A percentile compares a stretch with the other conserved stretches of the same genome.
Conservation (phyloP, 805 yeast genomes). For the Nakazawaea sp. region DNA sequence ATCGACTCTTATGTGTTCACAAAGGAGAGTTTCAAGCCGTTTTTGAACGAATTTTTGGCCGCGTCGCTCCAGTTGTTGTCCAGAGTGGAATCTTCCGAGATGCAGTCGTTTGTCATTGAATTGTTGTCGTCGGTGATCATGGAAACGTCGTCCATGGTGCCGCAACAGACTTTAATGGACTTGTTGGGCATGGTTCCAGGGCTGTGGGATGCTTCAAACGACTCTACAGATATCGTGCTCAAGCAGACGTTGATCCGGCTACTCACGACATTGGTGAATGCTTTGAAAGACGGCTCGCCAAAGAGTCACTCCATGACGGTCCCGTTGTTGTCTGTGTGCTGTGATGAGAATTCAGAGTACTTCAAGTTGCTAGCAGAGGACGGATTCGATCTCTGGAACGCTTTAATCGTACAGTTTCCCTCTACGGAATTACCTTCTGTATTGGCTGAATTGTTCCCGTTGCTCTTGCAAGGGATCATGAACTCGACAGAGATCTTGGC, state of each 20-base stretch:
- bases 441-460: background rate
- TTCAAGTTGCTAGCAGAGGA: slow-evolving; percentile 69
- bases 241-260: slow-evolving; percentile 49
- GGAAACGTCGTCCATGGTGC: slow-evolving; percentile 58
- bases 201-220: slow-evolving; percentile 62
- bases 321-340: slow-evolving; percentile 56
- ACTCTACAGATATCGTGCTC: slow-evolving; percentile 35
- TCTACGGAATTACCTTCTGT: background rate
- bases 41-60: slow-evolving; percentile 42
- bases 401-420: slow-evolving; percentile 61
- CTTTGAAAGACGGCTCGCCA: slow-evolving; percentile 47
- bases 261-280: slow-evolving; percentile 45
- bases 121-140: slow-evolving; percentile 58
- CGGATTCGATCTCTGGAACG: slow-evolving; percentile 80
- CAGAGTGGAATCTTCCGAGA: slow-evolving; percentile 55
- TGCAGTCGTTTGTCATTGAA: slow-evolving; percentile 67
- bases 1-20: slow-evolving; percentile 86
- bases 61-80: slow-evolving; percentile 44
- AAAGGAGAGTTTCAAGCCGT: slow-evolving; percentile 62
- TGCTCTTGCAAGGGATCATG: slow-evolving; percentile 49
- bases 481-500: slow-evolving; percentile 73
- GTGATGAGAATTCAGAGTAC: slow-evolving; percentile 52
- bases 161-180: slow-evolving; percentile 40
- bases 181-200: slow-evolving; percentile 55
- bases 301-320: slow-evolving; percentile 47